Percentiles rank a stretch among this genome's conserved stretches.
These are phyloP conservation scores for Hypsizygus ulmarius DNA, from an alignment of 1,284 basidiomycete species.

Conservation along the genomic window DNA sequence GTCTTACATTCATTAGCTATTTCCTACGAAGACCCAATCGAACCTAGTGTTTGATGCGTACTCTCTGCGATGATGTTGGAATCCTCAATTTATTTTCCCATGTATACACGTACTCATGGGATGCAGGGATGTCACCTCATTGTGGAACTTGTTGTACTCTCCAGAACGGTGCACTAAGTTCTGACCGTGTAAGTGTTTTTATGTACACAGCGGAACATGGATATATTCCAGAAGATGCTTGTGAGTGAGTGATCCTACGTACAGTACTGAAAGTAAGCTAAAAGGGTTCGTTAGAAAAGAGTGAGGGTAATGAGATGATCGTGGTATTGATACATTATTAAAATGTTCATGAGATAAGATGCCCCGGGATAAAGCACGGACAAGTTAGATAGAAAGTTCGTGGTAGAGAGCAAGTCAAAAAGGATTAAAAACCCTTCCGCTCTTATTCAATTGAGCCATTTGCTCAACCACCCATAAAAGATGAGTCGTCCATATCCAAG, in stretches of 20 bases:
- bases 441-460: too few relatives aligned
- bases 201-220: too few relatives aligned
- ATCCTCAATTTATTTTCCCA: too few relatives aligned
- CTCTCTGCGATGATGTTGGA: not conserved
- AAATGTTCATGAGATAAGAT: conserved; percentile 2
- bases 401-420: conserved; percentile 2
- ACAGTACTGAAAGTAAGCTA: not conserved
- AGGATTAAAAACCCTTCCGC: not conserved
- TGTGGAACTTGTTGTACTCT: too few relatives aligned
- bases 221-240: too few relatives aligned
- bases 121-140: too few relatives aligned
- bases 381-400: conserved; percentile 2
- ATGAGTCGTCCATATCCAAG: not conserved
- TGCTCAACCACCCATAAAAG: not conserved
- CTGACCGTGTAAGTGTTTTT: too few relatives aligned
- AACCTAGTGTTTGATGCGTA: conserved; percentile 7
- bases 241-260: not conserved
- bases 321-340: conserved; percentile 3
- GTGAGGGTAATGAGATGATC: not conserved
- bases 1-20: not conserved
- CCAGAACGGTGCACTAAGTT: too few relatives aligned
- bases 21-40: conserved; percentile 5
- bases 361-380: not conserved
- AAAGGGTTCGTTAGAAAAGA: not conserved
- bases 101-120: not conserved